A percentile compares a stretch with the other conserved stretches of the same genome.
Evolutionary conservation across 768 basidiomycete genomes (phyloP).

Genomic region (Russula lepida): DNA sequence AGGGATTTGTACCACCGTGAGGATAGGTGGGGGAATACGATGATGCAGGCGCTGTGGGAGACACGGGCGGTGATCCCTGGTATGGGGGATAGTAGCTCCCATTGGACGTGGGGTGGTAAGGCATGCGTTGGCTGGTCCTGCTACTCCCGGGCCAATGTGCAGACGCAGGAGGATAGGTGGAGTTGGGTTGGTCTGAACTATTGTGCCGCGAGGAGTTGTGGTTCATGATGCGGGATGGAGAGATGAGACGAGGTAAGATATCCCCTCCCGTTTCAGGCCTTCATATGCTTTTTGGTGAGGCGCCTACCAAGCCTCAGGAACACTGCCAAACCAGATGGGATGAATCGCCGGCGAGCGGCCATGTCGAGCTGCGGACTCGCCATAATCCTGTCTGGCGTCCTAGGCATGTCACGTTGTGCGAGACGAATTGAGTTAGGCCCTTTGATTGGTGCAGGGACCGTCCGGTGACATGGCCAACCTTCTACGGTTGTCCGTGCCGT

Average conservation of each 20-base stretch:
- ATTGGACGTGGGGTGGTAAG: conserved; percentile 16
- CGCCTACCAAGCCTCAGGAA: conserved; percentile 19
- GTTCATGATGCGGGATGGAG: conserved; percentile 16
- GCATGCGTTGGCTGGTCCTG: conserved; percentile 14
- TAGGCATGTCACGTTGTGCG: conserved; percentile 14
- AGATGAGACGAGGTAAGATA: conserved; percentile 9
- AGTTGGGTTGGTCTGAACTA: conserved; percentile 11
- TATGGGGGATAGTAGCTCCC: conserved; percentile 8
- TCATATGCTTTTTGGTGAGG: conserved; percentile 22
- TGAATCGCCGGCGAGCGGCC: conserved; percentile 16
- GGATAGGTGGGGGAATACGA: conserved; percentile 9
- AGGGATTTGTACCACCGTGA: conserved; percentile 1
- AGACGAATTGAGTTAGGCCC: conserved; percentile 21
- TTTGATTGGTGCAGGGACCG: conserved; percentile 9
- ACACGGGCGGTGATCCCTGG: conserved; percentile 17
- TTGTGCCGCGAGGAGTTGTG: conserved; percentile 20
- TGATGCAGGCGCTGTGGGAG: background rate
- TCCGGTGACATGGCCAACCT: conserved; percentile 16
- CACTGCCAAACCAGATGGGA: conserved; percentile 15
- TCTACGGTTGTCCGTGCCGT: conserved; percentile 11
- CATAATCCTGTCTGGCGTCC: conserved; percentile 9
- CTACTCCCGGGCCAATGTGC: conserved; percentile 19
- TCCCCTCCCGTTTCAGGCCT: conserved; percentile 6
- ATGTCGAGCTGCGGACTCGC: conserved; percentile 17
- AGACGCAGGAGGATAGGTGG: conserved; percentile 9